Evolutionary conservation across 768 basidiomycete genomes (phyloP).

Genomic region (Paxillus ammoniavirescens): DNA sequence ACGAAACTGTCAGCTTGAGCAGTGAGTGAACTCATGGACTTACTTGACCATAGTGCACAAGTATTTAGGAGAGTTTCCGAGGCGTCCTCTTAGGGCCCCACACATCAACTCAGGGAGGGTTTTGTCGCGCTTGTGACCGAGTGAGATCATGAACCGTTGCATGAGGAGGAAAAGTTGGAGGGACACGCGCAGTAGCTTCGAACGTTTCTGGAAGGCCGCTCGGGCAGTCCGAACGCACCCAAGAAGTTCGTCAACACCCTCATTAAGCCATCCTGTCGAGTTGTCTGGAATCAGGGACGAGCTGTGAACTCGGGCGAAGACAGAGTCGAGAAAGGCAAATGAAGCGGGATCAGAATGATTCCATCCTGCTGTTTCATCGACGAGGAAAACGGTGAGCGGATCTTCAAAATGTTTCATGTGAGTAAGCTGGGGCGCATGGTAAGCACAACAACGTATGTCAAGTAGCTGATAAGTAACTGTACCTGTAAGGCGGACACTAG

Average conservation of each 20-base stretch:
- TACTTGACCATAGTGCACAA: conserved; percentile 51
- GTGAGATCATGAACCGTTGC: conserved; percentile 40
- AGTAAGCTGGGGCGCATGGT: conserved; percentile 42
- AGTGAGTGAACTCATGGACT: conserved; percentile 10
- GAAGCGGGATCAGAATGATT: conserved; percentile 20
- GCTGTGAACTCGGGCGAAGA: conserved; percentile 36
- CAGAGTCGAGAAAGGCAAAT: conserved; percentile 35
- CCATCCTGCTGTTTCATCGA: conserved; percentile 7
- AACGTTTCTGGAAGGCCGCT: conserved; percentile 28
- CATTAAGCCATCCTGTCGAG: conserved; percentile 24
- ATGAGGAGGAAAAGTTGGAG: conserved; percentile 46
- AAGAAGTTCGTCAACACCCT: conserved; percentile 32
- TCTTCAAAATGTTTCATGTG: conserved; percentile 74
- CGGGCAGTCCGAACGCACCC: conserved; percentile 39
- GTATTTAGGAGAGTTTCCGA: conserved; percentile 42
- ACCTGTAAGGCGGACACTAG: conserved; percentile 64
- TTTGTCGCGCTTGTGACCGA: conserved; percentile 42
- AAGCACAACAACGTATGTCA: not conserved
- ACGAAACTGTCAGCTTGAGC: conserved; percentile 15
- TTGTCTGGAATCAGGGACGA: conserved; percentile 15
- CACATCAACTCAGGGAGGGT: conserved; percentile 42
- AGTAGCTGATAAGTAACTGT: conserved; percentile 2
- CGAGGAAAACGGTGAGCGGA: conserved; percentile 42
- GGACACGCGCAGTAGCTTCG: conserved; percentile 41
- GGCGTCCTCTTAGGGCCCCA: conserved; percentile 42